A percentile compares a stretch with the other conserved stretches of the same genome.
Evolutionary conservation across 495 filamentous ascomycete species (phyloP).

Genomic region (Poronia punctata): DNA sequence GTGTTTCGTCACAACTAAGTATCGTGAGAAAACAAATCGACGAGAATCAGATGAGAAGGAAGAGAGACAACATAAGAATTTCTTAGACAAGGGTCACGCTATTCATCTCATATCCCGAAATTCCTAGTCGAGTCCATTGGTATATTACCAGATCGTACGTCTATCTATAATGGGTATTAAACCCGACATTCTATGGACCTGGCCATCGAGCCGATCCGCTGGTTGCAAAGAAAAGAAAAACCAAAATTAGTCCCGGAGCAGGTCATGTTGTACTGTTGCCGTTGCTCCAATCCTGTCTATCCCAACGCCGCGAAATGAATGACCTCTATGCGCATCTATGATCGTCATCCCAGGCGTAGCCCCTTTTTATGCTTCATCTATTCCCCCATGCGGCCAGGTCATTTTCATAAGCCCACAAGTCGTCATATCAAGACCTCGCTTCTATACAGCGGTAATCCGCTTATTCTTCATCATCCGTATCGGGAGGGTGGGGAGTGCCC

Average conservation of each 20-base stretch:
- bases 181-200: too few species aligned
- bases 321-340: constrained; percentile 9
- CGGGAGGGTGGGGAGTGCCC: constrained; percentile 69
- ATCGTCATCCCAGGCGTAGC: constrained; percentile 2
- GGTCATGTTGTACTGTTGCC: neutral
- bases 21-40: too few species aligned
- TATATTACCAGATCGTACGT: too few species aligned
- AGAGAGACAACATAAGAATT: too few species aligned
- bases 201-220: too few species aligned
- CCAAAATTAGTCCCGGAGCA: neutral
- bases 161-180: too few species aligned
- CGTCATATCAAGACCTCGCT: neutral
- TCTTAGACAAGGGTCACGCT: too few species aligned
- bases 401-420: neutral
- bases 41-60: too few species aligned
- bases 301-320: constrained; percentile 4
- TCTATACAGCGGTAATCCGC: constrained; percentile 4
- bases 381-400: neutral
- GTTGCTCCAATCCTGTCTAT: constrained; percentile 5
- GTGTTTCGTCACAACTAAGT: too few species aligned
- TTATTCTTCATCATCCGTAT: constrained; percentile 73
- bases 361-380: constrained; percentile 6
- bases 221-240: too few species aligned
- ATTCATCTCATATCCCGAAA: too few species aligned
- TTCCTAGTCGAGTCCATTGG: too few species aligned